Percentiles rank a stretch among this genome's conserved stretches.
phyloP scores from a whole-genome alignment of 2,329 filamentous ascomycete genomes.

The Gnomoniopsis sp. region DNA sequence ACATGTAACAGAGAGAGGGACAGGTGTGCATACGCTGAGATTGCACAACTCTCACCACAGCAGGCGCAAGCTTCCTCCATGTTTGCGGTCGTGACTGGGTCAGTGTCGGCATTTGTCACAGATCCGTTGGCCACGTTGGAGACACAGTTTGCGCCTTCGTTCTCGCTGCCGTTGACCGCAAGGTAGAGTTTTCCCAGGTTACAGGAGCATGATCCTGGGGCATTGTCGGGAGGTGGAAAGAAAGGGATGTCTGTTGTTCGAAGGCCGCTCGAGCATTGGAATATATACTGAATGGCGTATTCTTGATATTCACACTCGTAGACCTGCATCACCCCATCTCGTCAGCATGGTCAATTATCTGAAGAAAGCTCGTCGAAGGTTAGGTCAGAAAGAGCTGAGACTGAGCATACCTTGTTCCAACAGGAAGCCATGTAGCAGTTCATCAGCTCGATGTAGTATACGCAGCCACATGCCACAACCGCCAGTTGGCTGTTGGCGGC shows the following conservation, averaged over 20 bases:
- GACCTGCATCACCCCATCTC: background rate
- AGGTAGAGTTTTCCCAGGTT: constrained; percentile 30
- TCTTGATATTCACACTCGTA: constrained; percentile 37
- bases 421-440: constrained; percentile 35
- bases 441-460: constrained; percentile 24
- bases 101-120: constrained; percentile 19
- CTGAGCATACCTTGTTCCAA: constrained; percentile 36
- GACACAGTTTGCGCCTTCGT: constrained; percentile 11
- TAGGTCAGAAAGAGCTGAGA: too few relatives aligned
- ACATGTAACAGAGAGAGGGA: too few relatives aligned
- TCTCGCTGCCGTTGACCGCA: constrained; percentile 15
- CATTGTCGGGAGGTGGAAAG: constrained; percentile 32
- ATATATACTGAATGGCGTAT: constrained; percentile 32
- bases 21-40: constrained; percentile 29
- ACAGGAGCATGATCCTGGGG: constrained; percentile 33
- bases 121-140: constrained; percentile 19
- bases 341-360: background rate
- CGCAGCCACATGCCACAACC: constrained; percentile 22
- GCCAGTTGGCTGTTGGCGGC: constrained; percentile 7
- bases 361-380: too few relatives aligned
- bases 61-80: constrained; percentile 29
- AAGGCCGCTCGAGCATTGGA: constrained; percentile 25
- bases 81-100: constrained; percentile 21
- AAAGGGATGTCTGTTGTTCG: constrained; percentile 32
- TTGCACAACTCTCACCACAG: constrained; percentile 31